Percentiles rank a stretch among this genome's conserved stretches.
phyloP scores from a whole-genome alignment of 305 asterid genomes.

The Salvia sclarea region DNA sequence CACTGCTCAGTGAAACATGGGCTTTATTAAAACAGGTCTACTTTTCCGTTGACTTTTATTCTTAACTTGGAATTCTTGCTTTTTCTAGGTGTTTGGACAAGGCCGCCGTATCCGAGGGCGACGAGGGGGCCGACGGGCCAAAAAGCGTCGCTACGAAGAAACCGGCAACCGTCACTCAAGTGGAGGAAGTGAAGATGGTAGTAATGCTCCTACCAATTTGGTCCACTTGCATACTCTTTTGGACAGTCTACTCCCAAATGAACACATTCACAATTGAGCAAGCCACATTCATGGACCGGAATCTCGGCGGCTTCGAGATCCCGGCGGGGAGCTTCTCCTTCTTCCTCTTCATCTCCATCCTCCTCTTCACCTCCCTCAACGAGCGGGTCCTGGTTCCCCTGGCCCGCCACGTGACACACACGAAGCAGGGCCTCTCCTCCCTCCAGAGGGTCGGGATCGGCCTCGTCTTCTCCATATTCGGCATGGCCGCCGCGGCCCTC shows the following conservation, averaged over 20 bases:
- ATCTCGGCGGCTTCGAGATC: constrained; percentile 48
- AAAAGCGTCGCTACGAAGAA: constrained; percentile 24
- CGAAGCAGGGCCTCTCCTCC: constrained; percentile 59
- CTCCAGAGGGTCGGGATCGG: constrained; percentile 85
- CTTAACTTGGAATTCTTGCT: neutral
- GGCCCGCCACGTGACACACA: constrained; percentile 59
- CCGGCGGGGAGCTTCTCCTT: constrained; percentile 81
- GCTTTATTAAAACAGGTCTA: neutral
- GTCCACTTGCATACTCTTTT: constrained; percentile 80
- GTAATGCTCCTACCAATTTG: constrained; percentile 82
- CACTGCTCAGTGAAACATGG: neutral
- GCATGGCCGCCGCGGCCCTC: constrained; percentile 74
- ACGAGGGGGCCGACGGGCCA: constrained; percentile 13
- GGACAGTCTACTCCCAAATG: constrained; percentile 93
- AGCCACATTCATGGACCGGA: constrained; percentile 75
- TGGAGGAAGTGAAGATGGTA: constrained; percentile 88
- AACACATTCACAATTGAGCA: constrained; percentile 85
- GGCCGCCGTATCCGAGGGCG: constrained; percentile 61
- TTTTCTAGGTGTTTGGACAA: constrained; percentile 66
- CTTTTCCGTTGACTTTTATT: neutral
- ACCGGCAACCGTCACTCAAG: constrained; percentile 65
- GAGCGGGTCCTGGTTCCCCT: constrained; percentile 64
- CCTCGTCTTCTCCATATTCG: constrained; percentile 58
- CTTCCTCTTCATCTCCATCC: constrained; percentile 74
- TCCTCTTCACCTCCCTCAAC: constrained; percentile 71